Percentiles rank a stretch among this genome's conserved stretches.
These are phyloP conservation scores for Lodderomyces metapsilosis DNA, from an alignment of 1,139 yeast genomes.

Conservation along the genomic window DNA sequence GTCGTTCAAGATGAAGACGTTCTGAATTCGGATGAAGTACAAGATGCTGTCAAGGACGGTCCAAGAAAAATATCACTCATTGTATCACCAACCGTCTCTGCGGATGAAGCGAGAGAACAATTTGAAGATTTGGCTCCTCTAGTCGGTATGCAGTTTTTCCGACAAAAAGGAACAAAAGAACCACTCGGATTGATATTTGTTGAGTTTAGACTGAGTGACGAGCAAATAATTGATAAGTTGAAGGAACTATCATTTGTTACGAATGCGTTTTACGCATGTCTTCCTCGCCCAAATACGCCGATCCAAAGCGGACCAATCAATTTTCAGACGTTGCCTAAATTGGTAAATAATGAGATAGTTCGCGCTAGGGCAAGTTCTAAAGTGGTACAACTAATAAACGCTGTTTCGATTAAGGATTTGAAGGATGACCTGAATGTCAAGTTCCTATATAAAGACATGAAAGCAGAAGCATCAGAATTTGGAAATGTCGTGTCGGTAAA, in stretches of 20 bases:
- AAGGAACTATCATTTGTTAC: conserved; percentile 19
- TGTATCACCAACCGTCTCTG: conserved; percentile 25
- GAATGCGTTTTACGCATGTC: conserved; percentile 35
- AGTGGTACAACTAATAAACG: conserved; percentile 66
- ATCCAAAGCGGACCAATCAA: conserved; percentile 39
- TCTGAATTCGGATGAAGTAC: conserved; percentile 10
- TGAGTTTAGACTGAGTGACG: conserved; percentile 23
- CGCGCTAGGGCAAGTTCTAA: conserved; percentile 44
- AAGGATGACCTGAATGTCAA: conserved; percentile 48
- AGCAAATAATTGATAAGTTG: conserved; percentile 17
- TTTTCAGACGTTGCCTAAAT: conserved; percentile 27
- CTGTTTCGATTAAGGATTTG: conserved; percentile 64
- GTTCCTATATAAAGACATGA: conserved; percentile 41
- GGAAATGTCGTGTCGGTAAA: conserved; percentile 56
- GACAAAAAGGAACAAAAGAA: conserved; percentile 38
- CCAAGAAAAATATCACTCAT: conserved; percentile 35
- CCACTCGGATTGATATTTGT: conserved; percentile 42
- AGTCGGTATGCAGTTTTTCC: conserved; percentile 29
- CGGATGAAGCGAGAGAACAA: conserved; percentile 25
- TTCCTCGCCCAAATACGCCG: conserved; percentile 27
- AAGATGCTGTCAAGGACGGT: conserved; percentile 30
- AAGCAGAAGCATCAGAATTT: conserved; percentile 47
- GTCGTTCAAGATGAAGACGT: conserved; percentile 36
- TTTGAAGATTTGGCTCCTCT: conserved; percentile 24
- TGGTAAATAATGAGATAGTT: conserved; percentile 37